Base-by-base conservation (phyloP, 768 basidiomycete genomes). In the Artomyces pyxidatus region DNA sequence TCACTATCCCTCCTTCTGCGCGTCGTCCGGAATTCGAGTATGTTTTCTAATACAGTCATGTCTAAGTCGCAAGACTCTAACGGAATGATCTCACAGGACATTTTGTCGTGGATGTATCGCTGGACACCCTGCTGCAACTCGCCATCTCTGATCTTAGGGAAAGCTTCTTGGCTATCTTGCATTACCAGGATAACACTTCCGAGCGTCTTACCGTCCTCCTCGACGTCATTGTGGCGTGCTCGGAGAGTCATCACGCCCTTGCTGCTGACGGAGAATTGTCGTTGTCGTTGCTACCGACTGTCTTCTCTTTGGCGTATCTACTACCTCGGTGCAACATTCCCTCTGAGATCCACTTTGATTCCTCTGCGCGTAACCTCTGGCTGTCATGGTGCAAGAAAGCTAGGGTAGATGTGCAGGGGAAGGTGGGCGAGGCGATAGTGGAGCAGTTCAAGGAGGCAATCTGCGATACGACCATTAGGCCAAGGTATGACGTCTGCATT, bases 221-320 rank as follows among this genome's bases (percentile, higher is more conserved):
- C 16, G 44, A 55, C 2, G 16, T 57, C 23, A 41, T 55, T 8
- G 23, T 50, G 12, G 37, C 43, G 25, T 55, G 56, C 42, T 27
- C 51, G 14, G 49, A 51, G 19, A 49, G n/a, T 14, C 39, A 49
- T 9, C 25, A 30, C 22, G 26, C 28, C 1, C 37, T 40, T 1
- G 42, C 19, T 11, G 27, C 43, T 16, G 12, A 51, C 10, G 40
- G 41, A 3, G 21, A 32, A 7, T 16, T 56, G 21, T 41, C 29
- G 16, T 40, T 42, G 16, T 58, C 56, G 1, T 50, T 76, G 27
- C 46, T 78, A 9, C 72, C 73, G 0, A 62, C 71, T 41, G 48
- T 81, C 6, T 81, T 76, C 55, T 52, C 77, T 7, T 68, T 76
- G 19, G 75, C 68, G 2, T 70, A 74, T 57, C 61, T 84, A 26